Percentiles rank a stretch among this genome's conserved stretches.
Evolutionary conservation across 2,329 filamentous ascomycete species (phyloP).

Genomic region (Chaetothyriales sp.): DNA sequence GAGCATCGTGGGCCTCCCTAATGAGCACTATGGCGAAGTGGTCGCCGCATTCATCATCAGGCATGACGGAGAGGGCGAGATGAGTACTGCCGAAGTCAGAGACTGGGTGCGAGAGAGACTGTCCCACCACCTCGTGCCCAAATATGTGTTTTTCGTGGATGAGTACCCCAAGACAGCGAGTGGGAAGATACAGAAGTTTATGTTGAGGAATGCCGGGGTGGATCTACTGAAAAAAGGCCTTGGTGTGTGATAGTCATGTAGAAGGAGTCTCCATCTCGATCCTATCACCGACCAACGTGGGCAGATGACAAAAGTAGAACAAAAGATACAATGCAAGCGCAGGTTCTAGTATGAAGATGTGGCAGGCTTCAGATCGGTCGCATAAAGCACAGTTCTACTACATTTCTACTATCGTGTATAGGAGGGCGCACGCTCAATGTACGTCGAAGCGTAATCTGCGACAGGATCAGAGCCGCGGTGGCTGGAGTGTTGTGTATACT

Average conservation of each 20-base stretch:
- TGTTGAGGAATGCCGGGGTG: conserved; percentile 52
- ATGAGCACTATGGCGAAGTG: conserved; percentile 70
- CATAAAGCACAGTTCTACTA: too few relatives aligned
- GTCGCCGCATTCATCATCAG: conserved; percentile 71
- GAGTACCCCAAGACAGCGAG: conserved; percentile 91
- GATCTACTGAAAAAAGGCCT: conserved; percentile 36
- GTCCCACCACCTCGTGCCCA: conserved; percentile 66
- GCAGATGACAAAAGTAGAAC: not conserved
- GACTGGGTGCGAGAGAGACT: conserved; percentile 59
- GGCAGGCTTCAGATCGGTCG: too few relatives aligned
- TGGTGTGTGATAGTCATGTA: conserved; percentile 42
- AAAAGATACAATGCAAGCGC: not conserved
- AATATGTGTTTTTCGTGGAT: conserved; percentile 74
- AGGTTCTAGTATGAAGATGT: too few relatives aligned
- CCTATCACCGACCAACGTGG: not conserved
- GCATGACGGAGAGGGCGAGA: conserved; percentile 36
- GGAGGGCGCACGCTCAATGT: too few relatives aligned
- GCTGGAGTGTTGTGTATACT: too few relatives aligned
- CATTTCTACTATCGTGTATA: too few relatives aligned
- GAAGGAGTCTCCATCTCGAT: not conserved
- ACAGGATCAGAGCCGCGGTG: too few relatives aligned
- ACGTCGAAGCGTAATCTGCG: too few relatives aligned
- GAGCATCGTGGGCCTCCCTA: conserved; percentile 70
- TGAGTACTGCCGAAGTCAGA: conserved; percentile 49
- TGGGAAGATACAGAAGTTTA: conserved; percentile 79